These are phyloP conservation scores for Themeda triandra DNA, from an alignment of 176 grass and related monocot species.

Conservation along the genomic window DNA sequence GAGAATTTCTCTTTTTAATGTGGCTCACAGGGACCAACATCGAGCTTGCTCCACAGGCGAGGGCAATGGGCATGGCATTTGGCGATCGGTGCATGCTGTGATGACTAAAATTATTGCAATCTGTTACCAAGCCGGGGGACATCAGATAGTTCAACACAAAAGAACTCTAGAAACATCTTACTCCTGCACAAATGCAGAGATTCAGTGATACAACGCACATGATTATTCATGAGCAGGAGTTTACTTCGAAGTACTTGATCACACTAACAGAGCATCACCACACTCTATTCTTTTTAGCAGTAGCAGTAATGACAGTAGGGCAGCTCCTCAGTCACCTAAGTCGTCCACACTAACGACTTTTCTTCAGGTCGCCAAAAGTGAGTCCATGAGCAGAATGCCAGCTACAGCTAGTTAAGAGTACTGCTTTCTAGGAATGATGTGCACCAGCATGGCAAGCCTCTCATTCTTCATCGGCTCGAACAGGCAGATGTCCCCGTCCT, in stretches of 20 bases:
- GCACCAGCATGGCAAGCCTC: neutral
- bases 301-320: neutral
- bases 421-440: neutral
- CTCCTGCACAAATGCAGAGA: neutral
- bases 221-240: neutral
- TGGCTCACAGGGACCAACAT: no score
- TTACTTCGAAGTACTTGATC: neutral
- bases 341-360: no score
- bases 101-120: no score
- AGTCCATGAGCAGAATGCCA: neutral
- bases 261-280: neutral
- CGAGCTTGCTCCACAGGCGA: no score
- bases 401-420: neutral
- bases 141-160: no score
- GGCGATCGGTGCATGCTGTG: no score
- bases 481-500: slow-evolving; percentile 44
- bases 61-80: no score
- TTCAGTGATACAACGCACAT: neutral
- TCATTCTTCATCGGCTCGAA: slow-evolving; percentile 31
- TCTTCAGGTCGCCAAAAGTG: no score
- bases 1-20: no score
- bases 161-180: neutral
- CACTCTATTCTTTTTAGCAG: neutral
- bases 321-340: neutral
- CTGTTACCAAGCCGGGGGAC: no score